Base-by-base conservation (phyloP, 768 basidiomycete genomes). In the Tricholoma matsutake region DNA sequence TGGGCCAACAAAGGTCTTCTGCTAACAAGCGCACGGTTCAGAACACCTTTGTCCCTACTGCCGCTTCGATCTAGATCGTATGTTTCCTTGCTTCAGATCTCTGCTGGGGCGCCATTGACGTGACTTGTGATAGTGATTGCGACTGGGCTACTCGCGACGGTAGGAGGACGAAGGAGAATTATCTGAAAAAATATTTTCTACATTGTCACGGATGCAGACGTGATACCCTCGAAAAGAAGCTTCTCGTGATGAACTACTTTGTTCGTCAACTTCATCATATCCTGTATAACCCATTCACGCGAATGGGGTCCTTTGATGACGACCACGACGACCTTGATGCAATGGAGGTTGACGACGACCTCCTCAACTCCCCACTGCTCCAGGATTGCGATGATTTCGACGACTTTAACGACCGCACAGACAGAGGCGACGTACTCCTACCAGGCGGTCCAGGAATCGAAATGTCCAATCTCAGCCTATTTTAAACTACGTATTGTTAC, bases 371-470 rank as follows among this genome's bases (percentile, higher is more conserved):
- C 16, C 69, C 64, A 9, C 29, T 47, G 29, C 59, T 69, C 18
- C 56, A 32, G 14, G 68, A 69, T 53, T 54, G 61, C 11, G 65
- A 69, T 47, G 67, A 68, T 22, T 67, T 69, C 28, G 66, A 64
- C 25, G 65, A 65, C 4, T 62, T 64, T 16, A n/a, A 31, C 22
- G 57, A 54, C 43, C 63, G 63, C 25, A 10, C 9, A 4, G 35
- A 18, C 37, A 51, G 41, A 7, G 35, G 61, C 9, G 58, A 53
- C 20, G 58, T 20, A 52, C 31, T 62, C 8, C 25, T 63, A 4
- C 41, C 51, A 22, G 63, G 61, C 16, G 28, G 57, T 14, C 49
- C 59, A 2, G 37, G 58, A 22, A 45, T 61, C 16, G 57, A 61
- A 20, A 61, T 63, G 41, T 28, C 29, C 32, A 35, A 54, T 14